Evolutionary conservation across 2,329 filamentous ascomycete species (phyloP).

Genomic region (Pseudomassariella vexata): DNA sequence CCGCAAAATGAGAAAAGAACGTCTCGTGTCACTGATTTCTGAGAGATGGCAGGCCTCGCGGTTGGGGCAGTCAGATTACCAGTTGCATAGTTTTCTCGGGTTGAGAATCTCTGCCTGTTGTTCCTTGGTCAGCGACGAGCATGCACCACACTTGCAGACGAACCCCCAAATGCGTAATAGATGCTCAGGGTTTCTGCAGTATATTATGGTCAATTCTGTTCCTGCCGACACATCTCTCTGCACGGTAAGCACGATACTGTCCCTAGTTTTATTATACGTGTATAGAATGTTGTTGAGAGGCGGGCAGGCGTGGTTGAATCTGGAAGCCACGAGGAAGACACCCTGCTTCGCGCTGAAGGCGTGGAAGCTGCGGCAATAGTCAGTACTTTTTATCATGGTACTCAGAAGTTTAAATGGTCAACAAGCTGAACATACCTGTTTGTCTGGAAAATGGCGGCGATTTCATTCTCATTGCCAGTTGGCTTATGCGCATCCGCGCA

Average conservation of each 20-base stretch:
- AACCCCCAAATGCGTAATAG: constrained; percentile 46
- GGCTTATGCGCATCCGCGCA: constrained; percentile 20
- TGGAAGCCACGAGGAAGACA: constrained; percentile 45
- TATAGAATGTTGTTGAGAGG: constrained; percentile 38
- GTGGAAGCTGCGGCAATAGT: too few relatives aligned
- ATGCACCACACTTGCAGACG: constrained; percentile 43
- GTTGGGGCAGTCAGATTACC: background rate
- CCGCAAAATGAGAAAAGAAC: too few relatives aligned
- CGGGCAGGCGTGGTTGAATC: constrained; percentile 55
- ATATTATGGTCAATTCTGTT: constrained; percentile 46
- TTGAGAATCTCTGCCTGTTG: constrained; percentile 6
- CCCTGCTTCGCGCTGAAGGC: constrained; percentile 18
- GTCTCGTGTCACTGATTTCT: too few relatives aligned
- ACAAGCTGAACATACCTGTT: constrained; percentile 37
- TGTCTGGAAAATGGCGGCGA: constrained; percentile 35
- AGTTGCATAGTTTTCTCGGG: background rate
- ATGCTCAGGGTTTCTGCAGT: constrained; percentile 28
- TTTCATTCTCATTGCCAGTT: constrained; percentile 16
- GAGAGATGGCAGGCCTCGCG: background rate
- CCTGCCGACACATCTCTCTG: constrained; percentile 31
- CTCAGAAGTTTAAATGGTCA: too few relatives aligned
- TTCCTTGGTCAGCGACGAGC: constrained; percentile 18
- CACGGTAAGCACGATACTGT: constrained; percentile 36
- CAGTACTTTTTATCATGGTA: too few relatives aligned
- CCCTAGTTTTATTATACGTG: constrained; percentile 26